Evolutionary conservation across 1,284 basidiomycete species (phyloP).

Genomic region (Volvariella surrecta): DNA sequence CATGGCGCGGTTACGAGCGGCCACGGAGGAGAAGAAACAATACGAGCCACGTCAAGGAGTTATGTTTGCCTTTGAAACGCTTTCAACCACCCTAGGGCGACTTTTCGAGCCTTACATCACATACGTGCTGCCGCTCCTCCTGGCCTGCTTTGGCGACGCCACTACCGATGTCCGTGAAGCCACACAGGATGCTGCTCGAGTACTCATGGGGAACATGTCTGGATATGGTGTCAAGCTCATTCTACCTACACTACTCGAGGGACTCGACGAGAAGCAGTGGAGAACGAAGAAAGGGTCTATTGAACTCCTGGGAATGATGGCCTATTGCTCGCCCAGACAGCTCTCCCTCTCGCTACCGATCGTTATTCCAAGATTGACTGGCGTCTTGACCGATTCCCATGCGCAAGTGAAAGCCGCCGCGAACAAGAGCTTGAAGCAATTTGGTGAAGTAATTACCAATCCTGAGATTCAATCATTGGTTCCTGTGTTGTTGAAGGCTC

Average conservation of each 20-base stretch:
- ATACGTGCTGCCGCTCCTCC: conserved; percentile 78
- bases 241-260: conserved; percentile 83
- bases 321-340: conserved; percentile 95
- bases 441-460: conserved; percentile 93
- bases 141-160: conserved; percentile 87
- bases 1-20: conserved; percentile 66
- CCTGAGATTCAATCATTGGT: conserved; percentile 93
- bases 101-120: conserved; percentile 95
- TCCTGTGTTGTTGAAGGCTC: conserved; percentile 88
- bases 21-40: conserved; percentile 85
- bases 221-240: conserved; percentile 96
- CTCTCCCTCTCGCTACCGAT: conserved; percentile 93
- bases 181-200: conserved; percentile 85
- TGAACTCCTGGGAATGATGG: conserved; percentile 98
- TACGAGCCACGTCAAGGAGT: conserved; percentile 89
- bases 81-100: conserved; percentile 80
- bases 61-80: conserved; percentile 92
- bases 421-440: conserved; percentile 94
- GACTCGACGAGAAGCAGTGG: conserved; percentile 98
- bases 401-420: conserved; percentile 92
- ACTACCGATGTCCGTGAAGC: conserved; percentile 90
- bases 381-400: conserved; percentile 95
- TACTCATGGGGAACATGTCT: conserved; percentile 95
- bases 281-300: conserved; percentile 97
- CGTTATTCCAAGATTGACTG: conserved; percentile 92